Evolutionary conservation across 441 rosid species (phyloP), one percentile per base, ranked within the genome.

Genomic region (Theobroma grandiflorum): DNA sequence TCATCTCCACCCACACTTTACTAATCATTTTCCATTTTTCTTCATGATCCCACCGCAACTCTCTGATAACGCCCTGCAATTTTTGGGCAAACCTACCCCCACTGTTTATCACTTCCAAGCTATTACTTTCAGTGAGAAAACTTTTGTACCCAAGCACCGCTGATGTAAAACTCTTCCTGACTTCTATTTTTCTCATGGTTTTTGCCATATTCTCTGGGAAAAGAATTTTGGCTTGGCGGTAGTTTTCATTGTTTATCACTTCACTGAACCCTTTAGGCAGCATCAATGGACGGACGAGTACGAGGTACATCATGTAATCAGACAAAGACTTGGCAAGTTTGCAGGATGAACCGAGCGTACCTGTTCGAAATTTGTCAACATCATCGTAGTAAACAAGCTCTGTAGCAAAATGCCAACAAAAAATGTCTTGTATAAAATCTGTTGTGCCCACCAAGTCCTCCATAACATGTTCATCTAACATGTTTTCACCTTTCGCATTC

Each of bases 1-100:
- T 18, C 72, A 81, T 72, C 15, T 72, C 81, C 35, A 79, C 7
- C 87, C 85, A 84, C 31, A 73, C 81, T 0, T 76, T 38, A 0
- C 53, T 8, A 1, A 76, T 79, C 31, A 79, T 16, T 33, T 65
- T 26, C 87, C 83, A 82, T 22, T 59, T 72, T 8, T 16, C 4
- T 6, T 72, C 40, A 1, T 22, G 40, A 47, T 38, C 62, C 67
- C 38, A 43, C 0, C 31, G 4, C 2, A 0, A 0, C 2, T 35
- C 58, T 0, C 10, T 9, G 8, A 3, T 37, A 31, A 70, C 2
- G 12, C 10, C 0, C 20, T 49, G 42, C 77, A 79, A 16, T 4
- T 0, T 9, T 2, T 2, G 2, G 6, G 74, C 74, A 0, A 79
- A 78, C 22, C 20, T 8, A 18, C 63, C 3, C 10, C 82, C 86